Evolutionary conservation across 1,284 basidiomycete species (phyloP).

Genomic region (Naganishia albida): DNA sequence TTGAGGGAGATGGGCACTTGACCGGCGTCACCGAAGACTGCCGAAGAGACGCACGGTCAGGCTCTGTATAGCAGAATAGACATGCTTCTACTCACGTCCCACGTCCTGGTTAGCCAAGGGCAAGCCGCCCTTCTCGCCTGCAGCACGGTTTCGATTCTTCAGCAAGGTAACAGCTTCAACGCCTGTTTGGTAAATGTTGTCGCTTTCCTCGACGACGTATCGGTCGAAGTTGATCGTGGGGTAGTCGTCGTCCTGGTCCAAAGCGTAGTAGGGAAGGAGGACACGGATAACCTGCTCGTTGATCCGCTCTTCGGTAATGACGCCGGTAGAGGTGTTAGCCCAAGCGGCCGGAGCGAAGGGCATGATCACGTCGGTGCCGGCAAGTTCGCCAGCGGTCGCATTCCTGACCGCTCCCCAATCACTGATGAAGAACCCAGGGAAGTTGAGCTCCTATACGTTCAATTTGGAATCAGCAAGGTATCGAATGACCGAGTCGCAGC

Average conservation of each 20-base stretch:
- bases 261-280: slow-evolving; percentile 63
- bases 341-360: slow-evolving; percentile 10
- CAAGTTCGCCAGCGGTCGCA: slow-evolving; percentile 52
- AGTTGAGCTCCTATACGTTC: slow-evolving; percentile 37
- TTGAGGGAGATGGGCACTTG: slow-evolving; percentile 27
- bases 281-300: slow-evolving; percentile 67
- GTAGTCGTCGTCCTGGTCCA: slow-evolving; percentile 64
- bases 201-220: slow-evolving; percentile 34
- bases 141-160: slow-evolving; percentile 30
- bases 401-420: slow-evolving; percentile 58
- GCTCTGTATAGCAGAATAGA: slow-evolving; percentile 13
- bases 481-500: not conserved
- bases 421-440: slow-evolving; percentile 41
- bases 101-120: slow-evolving; percentile 18
- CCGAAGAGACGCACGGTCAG: not conserved
- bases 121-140: slow-evolving; percentile 16
- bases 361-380: slow-evolving; percentile 24
- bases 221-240: slow-evolving; percentile 55
- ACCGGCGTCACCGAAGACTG: slow-evolving; percentile 11
- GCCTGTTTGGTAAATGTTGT: slow-evolving; percentile 37
- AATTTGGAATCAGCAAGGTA: not conserved
- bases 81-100: slow-evolving; percentile 24
- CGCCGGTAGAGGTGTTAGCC: slow-evolving; percentile 55
- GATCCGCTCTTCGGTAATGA: slow-evolving; percentile 60
- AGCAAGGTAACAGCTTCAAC: slow-evolving; percentile 35